Evolutionary conservation across 2,329 filamentous ascomycete species (phyloP), one percentile per base, ranked within the genome.

Genomic region (Pyricularia sp.): DNA sequence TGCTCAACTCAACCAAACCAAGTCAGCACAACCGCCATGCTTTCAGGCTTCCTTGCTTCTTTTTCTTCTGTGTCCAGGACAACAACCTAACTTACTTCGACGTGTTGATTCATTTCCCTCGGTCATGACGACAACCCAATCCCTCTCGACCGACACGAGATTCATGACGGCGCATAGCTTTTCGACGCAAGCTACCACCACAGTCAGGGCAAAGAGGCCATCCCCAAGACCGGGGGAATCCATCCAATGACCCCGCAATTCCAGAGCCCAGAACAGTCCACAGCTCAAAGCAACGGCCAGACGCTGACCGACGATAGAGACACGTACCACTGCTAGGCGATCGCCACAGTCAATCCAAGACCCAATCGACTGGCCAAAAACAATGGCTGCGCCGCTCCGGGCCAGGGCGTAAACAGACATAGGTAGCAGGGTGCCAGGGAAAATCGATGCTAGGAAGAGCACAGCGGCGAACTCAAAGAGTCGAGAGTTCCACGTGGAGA

Each of bases 351-450:
- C 90, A 55, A 93, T 85, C 58, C 81, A 81, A 1, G 75, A 73
- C 1, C 90, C 90, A 6, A 92, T 76, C 64, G 80, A 79, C 14
- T 86, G 84, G 0, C 88, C 85, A 7, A 91, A 78, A 0, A 87
- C 31, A 4, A 90, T 84, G 0, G 88, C 88, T 0, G 86, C 81
- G 0, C 81, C 77, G 6, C 85, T 83, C 26, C 90, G 85, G 5
- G 83, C 79, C 7, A 92, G 78, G 0, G 90, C 90, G 73, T 92
- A 93, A n/a, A 89, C 78, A 0, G 90, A 92, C 69, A 89, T 83
- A 50, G 87, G 89, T 26, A 90, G 81, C 26, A 93, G 79, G 0
- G 89, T 91, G 0, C 81, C 78, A 0, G 84, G 84, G 72, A 82
- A 89, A 64, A 86, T 81, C 0, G 81, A 76, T 0, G 86, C 85